phyloP scores from a whole-genome alignment of 441 rosid species.

The Geranium incanum region DNA sequence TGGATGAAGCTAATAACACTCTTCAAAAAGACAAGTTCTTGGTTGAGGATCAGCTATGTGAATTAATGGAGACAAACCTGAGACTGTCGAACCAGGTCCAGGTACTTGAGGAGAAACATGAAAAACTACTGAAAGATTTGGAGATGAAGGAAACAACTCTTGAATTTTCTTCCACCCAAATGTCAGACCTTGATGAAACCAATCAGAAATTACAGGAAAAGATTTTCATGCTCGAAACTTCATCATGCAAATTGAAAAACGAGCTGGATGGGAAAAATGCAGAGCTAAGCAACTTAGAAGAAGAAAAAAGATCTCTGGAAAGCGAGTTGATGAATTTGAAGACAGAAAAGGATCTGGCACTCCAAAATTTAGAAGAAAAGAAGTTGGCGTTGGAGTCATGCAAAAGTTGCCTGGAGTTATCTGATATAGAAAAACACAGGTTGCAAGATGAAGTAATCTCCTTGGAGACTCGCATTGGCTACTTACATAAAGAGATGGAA shows the following conservation, averaged over 20 bases:
- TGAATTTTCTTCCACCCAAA: conserved; percentile 27
- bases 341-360: conserved; percentile 35
- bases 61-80: conserved; percentile 24
- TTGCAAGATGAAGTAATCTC: conserved; percentile 40
- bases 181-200: conserved; percentile 28
- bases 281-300: conserved; percentile 32
- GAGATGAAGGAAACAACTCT: conserved; percentile 30
- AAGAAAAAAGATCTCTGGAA: conserved; percentile 31
- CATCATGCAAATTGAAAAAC: conserved; percentile 25
- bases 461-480: conserved; percentile 44
- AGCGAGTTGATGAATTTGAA: conserved; percentile 37
- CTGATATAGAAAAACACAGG: conserved; percentile 33
- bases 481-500: conserved; percentile 47
- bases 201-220: conserved; percentile 31
- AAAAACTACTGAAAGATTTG: conserved; percentile 25
- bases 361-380: conserved; percentile 48
- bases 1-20: conserved; percentile 20
- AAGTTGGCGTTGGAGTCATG: conserved; percentile 39
- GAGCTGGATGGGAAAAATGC: conserved; percentile 31
- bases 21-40: conserved; percentile 22
- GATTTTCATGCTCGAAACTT: conserved; percentile 29
- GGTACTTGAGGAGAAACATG: conserved; percentile 33
- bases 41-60: conserved; percentile 29
- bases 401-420: conserved; percentile 20
- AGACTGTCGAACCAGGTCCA: conserved; percentile 30